Base-by-base conservation (phyloP, 1,284 basidiomycete genomes). In the Rhizoctonia solani region DNA sequence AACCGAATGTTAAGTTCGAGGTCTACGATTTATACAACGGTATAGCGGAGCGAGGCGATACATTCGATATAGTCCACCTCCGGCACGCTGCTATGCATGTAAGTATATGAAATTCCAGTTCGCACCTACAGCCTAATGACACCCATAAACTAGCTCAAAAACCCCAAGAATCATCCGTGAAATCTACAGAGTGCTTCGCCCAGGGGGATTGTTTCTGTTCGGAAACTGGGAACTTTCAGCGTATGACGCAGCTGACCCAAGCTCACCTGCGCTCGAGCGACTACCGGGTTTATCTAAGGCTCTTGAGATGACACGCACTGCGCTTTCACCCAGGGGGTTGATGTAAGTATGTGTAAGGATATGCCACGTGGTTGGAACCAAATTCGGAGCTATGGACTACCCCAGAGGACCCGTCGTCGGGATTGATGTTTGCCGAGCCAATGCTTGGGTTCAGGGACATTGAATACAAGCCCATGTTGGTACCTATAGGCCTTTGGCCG, bases 221-320 rank as follows among this genome's bases (percentile, higher is more conserved):
- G 58, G 58, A 14, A 63, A 63, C 27, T 52, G 58, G 58, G 58
- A 63, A 37, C 58, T 63, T 25, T 63, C 58, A 11, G 58, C 58
- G n/a, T 63, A 63, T 34, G 58, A 63, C 14, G 58, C 58, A 8
- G 41, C 44, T 3, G 58, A 27, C n/a, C 34, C 58, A 2, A 34
- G 52, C 13, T 34, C 14, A 21, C 58, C 58, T n/a, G 58, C 58
- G 9, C 29, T 63, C n/a, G 47, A 63, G 29, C 50, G 50, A 16
- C 59, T 63, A 29, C 59, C 59, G 5, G 34, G 52, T 19, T 49
- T 63, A 21, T 52, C 47, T 21, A 23, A 19, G 21, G 59, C 59
- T 5, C 59, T 63, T 41, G 32, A 52, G 25, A 13, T 63, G 9
- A 63, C 59, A 6, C 34, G 37, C n/a, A 6, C 21, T 1, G 59